Percentiles rank a stretch among this genome's conserved stretches.
Evolutionary conservation across 306 rosid genomes (phyloP).

Genomic region (Vigna radiata): DNA sequence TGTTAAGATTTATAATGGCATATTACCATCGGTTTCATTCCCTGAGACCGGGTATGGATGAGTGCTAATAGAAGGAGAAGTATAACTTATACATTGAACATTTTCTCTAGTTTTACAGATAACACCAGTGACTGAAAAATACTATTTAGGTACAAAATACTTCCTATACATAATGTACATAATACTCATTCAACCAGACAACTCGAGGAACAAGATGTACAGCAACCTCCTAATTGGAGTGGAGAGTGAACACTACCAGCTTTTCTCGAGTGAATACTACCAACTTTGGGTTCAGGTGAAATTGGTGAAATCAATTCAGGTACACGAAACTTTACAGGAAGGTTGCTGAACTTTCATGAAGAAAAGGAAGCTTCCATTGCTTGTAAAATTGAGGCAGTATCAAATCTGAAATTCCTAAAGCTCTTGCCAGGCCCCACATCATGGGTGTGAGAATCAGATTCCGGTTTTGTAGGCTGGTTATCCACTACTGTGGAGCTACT

Average conservation of each 20-base stretch:
- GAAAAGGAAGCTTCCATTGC: conserved; percentile 79
- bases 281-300: conserved; percentile 30
- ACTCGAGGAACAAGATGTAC: conserved; percentile 50
- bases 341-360: conserved; percentile 48
- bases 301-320: conserved; percentile 41
- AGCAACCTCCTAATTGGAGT: conserved; percentile 49
- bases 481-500: conserved; percentile 59
- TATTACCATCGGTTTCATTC: neutral
- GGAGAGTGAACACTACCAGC: conserved; percentile 26
- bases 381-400: conserved; percentile 61
- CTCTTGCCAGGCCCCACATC: conserved; percentile 70
- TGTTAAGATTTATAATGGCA: neutral
- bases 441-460: conserved; percentile 55
- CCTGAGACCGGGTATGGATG: no score
- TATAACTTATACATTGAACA: conserved; percentile 24
- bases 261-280: conserved; percentile 25
- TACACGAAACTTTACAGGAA: conserved; percentile 51
- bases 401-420: conserved; percentile 82
- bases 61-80: neutral
- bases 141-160: conserved; percentile 43
- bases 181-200: conserved; percentile 48
- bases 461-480: conserved; percentile 63
- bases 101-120: conserved; percentile 30
- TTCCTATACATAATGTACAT: conserved; percentile 67
- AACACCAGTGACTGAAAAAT: conserved; percentile 1